Base-by-base conservation (phyloP, 495 filamentous ascomycete species). In the Pyrenula massariospora region DNA sequence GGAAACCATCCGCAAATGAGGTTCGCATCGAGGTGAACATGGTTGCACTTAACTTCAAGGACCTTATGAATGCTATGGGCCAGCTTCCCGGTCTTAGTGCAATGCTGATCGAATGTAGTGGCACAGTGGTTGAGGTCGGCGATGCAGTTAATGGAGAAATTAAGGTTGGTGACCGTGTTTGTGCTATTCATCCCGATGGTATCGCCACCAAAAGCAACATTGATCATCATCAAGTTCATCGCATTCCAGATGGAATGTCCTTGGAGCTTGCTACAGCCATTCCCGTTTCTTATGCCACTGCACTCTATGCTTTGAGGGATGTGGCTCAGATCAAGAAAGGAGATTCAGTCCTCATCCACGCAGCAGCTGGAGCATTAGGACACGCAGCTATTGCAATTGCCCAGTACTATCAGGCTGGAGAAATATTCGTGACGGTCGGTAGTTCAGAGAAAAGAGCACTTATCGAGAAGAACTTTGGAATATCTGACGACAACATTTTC, bases 361-460 rank as follows among this genome's bases (percentile, higher is more conserved):
- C 71, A 2, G 84, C 75, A 21, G 75, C 81, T 3, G 80, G 82
- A 24, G 77, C 75, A 22, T 73, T 82, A 3, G 83, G 84, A 1
- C 83, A 87, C 62, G 82, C 83, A 2, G 79, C 82, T 3, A 81
- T 86, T 56, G 65, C 67, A 47, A 53, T 87, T 0, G 80, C 82
- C 0, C 76, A 84, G 54, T 72, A 76, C 67, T 59, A 77, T 12
- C 81, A 78, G 2, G 81, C 81, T 1, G 50, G 50, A 19, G 76
- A 83, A 54, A 70, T 86, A 3, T 84, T 76, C 58, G 76, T 70
- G 0, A 86, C 84, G 0, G 81, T 84, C 1, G 73, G 81, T 10
- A 80, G 68, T 20, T 62, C 73, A 0, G 75, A 83, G 49, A 84
- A 86, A 68, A 77, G 75, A 59, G 63, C 76, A 19, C 72, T 81